phyloP scores from a whole-genome alignment of 805 yeast genomes.

The Candida tallmaniae region DNA sequence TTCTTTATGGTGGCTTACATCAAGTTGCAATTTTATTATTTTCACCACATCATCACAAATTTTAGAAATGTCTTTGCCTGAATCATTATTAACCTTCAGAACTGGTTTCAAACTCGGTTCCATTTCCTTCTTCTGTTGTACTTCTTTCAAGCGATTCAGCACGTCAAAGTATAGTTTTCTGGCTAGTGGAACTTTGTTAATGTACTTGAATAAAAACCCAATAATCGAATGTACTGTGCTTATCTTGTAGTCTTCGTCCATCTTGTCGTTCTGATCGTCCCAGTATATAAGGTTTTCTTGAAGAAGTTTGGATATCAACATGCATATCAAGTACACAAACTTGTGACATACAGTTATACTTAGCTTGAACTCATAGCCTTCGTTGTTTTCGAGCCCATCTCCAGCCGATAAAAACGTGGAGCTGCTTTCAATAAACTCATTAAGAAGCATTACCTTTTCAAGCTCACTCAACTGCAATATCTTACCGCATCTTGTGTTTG shows the following conservation, averaged over 20 bases:
- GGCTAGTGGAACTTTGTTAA: constrained; percentile 8
- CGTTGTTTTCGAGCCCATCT: constrained; percentile 26
- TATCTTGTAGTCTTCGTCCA: neutral
- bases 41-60: constrained; percentile 1
- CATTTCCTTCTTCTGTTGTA: neutral
- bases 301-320: constrained; percentile 41
- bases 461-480: constrained; percentile 47
- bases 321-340: constrained; percentile 51
- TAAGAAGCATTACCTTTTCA: constrained; percentile 63
- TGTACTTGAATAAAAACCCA: constrained; percentile 8
- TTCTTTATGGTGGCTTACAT: neutral
- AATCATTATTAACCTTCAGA: neutral
- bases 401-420: constrained; percentile 26
- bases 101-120: neutral
- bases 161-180: constrained; percentile 9
- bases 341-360: constrained; percentile 34
- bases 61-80: neutral
- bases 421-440: constrained; percentile 61
- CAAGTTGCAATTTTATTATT: neutral
- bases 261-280: neutral
- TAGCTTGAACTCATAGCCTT: constrained; percentile 23
- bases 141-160: constrained; percentile 2
- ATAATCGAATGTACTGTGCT: constrained; percentile 3
- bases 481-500: constrained; percentile 55
- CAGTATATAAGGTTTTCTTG: neutral